Percentiles rank a stretch among this genome's conserved stretches.
Evolutionary conservation across 768 basidiomycete species (phyloP).

Genomic region (Boletellus ananiceps): DNA sequence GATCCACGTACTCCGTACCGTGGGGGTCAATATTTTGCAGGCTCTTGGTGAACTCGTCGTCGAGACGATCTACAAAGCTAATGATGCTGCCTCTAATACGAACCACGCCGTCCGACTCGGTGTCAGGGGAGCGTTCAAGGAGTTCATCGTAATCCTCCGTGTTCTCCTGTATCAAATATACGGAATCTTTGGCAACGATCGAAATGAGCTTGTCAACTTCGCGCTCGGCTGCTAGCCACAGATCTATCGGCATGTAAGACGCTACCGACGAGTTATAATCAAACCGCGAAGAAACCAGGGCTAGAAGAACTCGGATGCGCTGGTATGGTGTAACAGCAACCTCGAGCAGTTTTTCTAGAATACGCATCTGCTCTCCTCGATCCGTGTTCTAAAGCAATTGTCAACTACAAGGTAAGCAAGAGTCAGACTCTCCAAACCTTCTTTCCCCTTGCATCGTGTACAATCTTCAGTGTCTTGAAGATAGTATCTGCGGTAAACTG

Average conservation of each 20-base stretch:
- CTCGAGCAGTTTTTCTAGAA: conserved; percentile 80
- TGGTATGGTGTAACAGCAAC: conserved; percentile 88
- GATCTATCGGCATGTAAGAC: conserved; percentile 86
- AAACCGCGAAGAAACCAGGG: conserved; percentile 90
- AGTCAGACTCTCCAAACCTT: conserved; percentile 57
- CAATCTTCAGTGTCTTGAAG: conserved; percentile 86
- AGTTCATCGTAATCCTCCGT: conserved; percentile 92
- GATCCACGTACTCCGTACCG: conserved; percentile 97
- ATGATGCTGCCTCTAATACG: conserved; percentile 93
- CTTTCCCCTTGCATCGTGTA: conserved; percentile 93
- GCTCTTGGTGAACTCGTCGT: conserved; percentile 97
- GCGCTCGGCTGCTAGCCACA: conserved; percentile 82
- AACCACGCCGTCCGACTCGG: conserved; percentile 69
- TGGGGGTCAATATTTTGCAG: conserved; percentile 98
- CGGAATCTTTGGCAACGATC: conserved; percentile 63
- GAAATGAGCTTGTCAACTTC: conserved; percentile 88
- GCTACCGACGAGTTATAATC: conserved; percentile 91
- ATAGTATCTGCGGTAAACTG: conserved; percentile 81
- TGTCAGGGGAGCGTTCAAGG: conserved; percentile 71
- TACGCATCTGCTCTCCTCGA: conserved; percentile 88
- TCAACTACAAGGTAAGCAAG: conserved; percentile 7
- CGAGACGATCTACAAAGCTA: conserved; percentile 91
- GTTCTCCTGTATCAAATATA: conserved; percentile 82
- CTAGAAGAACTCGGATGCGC: conserved; percentile 88
- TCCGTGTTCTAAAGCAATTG: conserved; percentile 76